Conservation (phyloP, 176 grass and related monocot species). For the Eleusine indica region DNA sequence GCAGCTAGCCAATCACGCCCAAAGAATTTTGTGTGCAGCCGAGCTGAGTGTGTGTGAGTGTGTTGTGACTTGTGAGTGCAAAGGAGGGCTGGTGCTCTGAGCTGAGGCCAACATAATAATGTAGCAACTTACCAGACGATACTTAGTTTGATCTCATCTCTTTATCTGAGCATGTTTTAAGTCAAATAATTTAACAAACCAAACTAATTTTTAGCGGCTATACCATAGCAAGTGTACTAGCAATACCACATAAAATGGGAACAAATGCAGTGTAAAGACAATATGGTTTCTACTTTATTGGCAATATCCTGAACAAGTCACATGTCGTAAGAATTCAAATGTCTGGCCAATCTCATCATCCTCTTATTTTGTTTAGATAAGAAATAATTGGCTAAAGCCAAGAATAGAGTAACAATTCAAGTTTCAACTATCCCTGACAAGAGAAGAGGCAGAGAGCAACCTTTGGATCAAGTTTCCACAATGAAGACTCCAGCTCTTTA, state of each 20-base stretch:
- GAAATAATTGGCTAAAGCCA: neutral
- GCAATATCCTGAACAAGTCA: neutral
- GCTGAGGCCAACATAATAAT: neutral
- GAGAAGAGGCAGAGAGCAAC: slow-evolving; percentile 38
- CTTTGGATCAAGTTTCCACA: slow-evolving; percentile 50
- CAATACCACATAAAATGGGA: neutral
- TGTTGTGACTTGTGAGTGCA: no score
- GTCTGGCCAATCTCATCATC: neutral
- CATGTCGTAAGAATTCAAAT: neutral
- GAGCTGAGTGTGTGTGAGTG: no score
- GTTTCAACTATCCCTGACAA: neutral
- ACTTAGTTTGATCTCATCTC: neutral
- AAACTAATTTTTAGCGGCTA: neutral
- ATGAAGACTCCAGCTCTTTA: slow-evolving; percentile 60
- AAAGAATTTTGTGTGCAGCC: no score
- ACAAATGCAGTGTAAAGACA: neutral
- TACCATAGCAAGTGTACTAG: neutral
- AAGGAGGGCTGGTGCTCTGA: no score
- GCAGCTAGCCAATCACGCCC: no score
- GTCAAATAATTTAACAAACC: neutral
- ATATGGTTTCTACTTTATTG: neutral
- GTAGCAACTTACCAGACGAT: neutral
- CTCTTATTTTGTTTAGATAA: neutral
- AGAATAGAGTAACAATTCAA: neutral
- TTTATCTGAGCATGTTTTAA: neutral